Base-by-base conservation (phyloP, 1,284 basidiomycete genomes). In the Rhodofomes roseus region DNA sequence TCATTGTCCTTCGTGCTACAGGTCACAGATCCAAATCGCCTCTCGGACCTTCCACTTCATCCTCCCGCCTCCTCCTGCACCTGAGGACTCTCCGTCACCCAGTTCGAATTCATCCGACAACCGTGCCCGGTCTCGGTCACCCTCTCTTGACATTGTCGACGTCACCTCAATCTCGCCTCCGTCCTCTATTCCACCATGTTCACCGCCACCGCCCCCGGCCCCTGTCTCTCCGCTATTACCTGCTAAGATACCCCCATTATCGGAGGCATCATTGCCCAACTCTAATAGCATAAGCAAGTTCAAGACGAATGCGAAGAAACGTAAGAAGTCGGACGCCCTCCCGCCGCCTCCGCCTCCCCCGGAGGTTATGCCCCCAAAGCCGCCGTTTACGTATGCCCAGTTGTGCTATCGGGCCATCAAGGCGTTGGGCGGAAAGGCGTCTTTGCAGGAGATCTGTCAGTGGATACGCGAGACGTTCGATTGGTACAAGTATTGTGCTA, bases 1-100 rank as follows among this genome's bases (percentile, higher is more conserved):
- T 37, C 41, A 23, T 20, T 9, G 41, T 61, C 64, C 46, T 57
- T 48, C 53, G 43, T 43, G 61, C 60, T 54, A 27, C 57, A 98
- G 96, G 71, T 96, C 97, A 57, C 94, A 96, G 76, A 96, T 99
- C 66, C 97, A 98, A 78, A 99, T 99, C 68, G 95, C 96, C 34
- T 96, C 96, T 50, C 90, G 96, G 58, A 96, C 94, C 55, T 99
- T 99, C 77, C 92, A 96, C 72, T 99, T 98, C 74, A 87, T 97
- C 57, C 86, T 98, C 11, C 96, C 95, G 29, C 87, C 87, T 22
- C 79, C 83, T 0, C 85, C 87, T 14, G 81, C 84, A 53, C 85
- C 86, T 53, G 88, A 89, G 69, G 89, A 90, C 70, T 86, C 87
- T 5, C 86, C 87, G 12, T 89, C 89, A 11, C 89, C 88, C 1